Evolutionary conservation across 2,329 filamentous ascomycete genomes (phyloP).

Genomic region (Cladosporium sp.): DNA sequence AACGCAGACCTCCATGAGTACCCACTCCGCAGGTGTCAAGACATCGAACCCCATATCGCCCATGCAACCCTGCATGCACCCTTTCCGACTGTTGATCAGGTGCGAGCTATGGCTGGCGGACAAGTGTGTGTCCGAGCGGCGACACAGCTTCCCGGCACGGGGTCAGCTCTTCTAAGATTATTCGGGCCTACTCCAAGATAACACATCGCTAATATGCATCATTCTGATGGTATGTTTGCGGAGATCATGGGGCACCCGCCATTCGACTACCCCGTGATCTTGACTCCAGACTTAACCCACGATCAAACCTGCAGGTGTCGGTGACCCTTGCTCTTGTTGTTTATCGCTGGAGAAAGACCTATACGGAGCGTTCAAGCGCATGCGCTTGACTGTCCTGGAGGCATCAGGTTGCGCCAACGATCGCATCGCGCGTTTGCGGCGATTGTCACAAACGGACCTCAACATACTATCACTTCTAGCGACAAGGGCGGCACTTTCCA

Average conservation of each 20-base stretch:
- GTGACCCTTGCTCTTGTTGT: not conserved
- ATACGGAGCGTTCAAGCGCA: too few relatives aligned
- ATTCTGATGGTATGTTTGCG: constrained; percentile 3
- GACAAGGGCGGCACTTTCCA: too few relatives aligned
- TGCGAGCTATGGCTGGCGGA: not conserved
- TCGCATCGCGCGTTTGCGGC: too few relatives aligned
- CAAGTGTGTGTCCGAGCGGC: not conserved
- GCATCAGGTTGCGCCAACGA: too few relatives aligned
- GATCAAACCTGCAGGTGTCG: not conserved
- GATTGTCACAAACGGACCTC: too few relatives aligned
- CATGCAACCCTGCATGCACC: not conserved
- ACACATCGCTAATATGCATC: not conserved
- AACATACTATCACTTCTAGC: too few relatives aligned
- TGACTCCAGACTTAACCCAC: constrained; percentile 3
- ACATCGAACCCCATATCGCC: not conserved
- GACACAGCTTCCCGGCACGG: not conserved
- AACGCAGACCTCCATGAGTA: not conserved
- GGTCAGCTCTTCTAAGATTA: not conserved
- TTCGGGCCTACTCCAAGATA: constrained; percentile 5
- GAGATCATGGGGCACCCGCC: constrained; percentile 3
- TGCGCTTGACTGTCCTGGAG: too few relatives aligned
- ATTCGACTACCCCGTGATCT: not conserved
- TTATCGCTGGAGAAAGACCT: not conserved
- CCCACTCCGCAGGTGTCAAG: not conserved
- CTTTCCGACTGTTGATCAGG: not conserved